These are phyloP conservation scores for Trametes cubensis DNA, from an alignment of 768 basidiomycete species.

Conservation along the genomic window DNA sequence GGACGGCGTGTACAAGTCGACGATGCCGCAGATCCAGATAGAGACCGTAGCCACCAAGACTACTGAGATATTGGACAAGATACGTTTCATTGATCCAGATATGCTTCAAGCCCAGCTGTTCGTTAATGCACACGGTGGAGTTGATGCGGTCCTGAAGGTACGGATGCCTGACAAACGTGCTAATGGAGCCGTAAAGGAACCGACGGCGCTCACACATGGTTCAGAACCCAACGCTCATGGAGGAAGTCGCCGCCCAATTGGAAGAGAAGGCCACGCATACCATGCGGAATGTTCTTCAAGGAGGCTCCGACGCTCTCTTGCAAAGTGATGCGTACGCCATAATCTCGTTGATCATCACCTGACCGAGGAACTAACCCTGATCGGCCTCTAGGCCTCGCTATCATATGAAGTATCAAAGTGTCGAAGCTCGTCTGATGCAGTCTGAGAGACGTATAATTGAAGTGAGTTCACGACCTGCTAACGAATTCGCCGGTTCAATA, in stretches of 20 bases:
- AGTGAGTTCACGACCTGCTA: too few relatives aligned
- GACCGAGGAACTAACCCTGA: too few relatives aligned
- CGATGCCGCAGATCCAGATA: constrained; percentile 2
- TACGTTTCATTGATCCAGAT: neutral
- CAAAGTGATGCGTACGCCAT: constrained; percentile 8
- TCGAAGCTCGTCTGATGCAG: neutral
- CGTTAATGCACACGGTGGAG: too few relatives aligned
- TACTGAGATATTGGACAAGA: neutral
- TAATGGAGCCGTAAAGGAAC: neutral
- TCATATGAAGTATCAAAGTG: constrained; percentile 1
- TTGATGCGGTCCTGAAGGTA: too few relatives aligned
- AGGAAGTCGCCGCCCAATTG: neutral
- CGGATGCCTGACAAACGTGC: neutral
- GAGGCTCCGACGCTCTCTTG: constrained; percentile 2
- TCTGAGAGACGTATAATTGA: neutral
- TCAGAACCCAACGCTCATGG: neutral
- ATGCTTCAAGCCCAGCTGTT: neutral
- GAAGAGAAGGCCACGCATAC: constrained; percentile 1
- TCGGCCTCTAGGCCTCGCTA: neutral
- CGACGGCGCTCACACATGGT: neutral
- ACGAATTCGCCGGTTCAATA: too few relatives aligned
- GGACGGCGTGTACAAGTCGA: neutral
- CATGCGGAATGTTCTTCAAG: constrained; percentile 4
- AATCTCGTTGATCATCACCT: too few relatives aligned
- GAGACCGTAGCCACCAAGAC: neutral